Conservation (phyloP, 225 moss, liverwort and hornwort species). For the Pseudoscleropodium purum region DNA sequence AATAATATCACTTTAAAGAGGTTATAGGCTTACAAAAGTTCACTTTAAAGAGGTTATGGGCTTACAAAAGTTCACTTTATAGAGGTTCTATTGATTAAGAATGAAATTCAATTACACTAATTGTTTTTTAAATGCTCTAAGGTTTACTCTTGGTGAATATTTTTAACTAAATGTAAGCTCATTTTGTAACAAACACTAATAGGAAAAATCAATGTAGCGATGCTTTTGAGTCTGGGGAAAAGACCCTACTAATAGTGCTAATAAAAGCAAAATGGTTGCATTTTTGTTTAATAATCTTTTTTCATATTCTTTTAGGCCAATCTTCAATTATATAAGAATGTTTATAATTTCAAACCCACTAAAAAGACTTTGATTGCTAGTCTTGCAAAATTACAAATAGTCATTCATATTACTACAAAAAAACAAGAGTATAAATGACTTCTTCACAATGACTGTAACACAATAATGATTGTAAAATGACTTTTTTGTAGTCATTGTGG, state of each 20-base stretch:
- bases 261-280: not conserved
- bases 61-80: no score
- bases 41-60: no score
- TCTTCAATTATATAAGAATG: accelerated
- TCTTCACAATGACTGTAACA: no score
- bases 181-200: not conserved
- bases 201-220: no score
- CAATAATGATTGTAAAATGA: no score
- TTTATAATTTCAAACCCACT: accelerated
- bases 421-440: no score
- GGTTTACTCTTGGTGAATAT: not conserved
- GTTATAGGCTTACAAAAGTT: no score
- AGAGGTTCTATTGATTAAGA: no score
- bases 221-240: not conserved
- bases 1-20: no score
- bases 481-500: no score
- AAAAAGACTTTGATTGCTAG: not conserved
- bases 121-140: not conserved
- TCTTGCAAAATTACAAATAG: not conserved
- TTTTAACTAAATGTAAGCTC: not conserved
- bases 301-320: not conserved
- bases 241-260: not conserved
- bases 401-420: not conserved
- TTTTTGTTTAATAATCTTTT: not conserved
- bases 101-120: not conserved